Conservation (phyloP, 1,139 yeast genomes). For the Candida sanyaensis region DNA sequence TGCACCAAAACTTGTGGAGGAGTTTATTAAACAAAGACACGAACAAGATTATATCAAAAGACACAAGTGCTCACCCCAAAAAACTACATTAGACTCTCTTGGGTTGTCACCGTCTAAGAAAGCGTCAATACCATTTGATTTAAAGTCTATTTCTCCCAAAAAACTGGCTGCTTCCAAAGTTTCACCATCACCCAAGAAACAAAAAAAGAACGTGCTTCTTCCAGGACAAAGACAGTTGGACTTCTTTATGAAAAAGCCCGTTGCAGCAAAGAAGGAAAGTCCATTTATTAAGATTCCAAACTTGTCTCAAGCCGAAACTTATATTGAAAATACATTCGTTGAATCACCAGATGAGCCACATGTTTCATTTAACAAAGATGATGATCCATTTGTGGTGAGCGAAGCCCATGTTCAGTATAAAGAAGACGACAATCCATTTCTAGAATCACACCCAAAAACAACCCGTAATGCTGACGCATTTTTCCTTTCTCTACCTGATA, state of each 20-base stretch:
- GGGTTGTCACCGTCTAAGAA: conserved; percentile 9
- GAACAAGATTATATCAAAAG: conserved; percentile 8
- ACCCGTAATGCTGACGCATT: not conserved
- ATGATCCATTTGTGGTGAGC: conserved; percentile 2
- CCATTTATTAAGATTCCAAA: not conserved
- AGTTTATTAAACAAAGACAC: conserved; percentile 9
- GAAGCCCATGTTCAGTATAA: not conserved
- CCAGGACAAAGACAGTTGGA: conserved; percentile 8
- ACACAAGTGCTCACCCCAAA: conserved; percentile 9
- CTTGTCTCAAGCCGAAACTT: not conserved
- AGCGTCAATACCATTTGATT: conserved; percentile 3
- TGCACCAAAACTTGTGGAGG: conserved; percentile 11
- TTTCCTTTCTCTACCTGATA: not conserved
- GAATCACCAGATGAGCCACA: not conserved
- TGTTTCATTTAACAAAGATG: not conserved
- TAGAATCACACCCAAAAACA: not conserved
- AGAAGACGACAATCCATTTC: conserved; percentile 2
- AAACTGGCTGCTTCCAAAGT: not conserved
- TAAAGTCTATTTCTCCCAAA: conserved; percentile 3
- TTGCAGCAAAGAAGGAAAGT: not conserved
- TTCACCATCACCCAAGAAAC: conserved; percentile 2
- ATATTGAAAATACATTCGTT: conserved; percentile 1
- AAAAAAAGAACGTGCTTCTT: not conserved
- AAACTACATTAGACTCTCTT: conserved; percentile 12
- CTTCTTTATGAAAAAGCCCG: conserved; percentile 5